A percentile compares a stretch with the other conserved stretches of the same genome.
These are phyloP conservation scores for Mycogone perniciosa DNA, from an alignment of 2,329 filamentous ascomycete genomes.

Conservation along the genomic window DNA sequence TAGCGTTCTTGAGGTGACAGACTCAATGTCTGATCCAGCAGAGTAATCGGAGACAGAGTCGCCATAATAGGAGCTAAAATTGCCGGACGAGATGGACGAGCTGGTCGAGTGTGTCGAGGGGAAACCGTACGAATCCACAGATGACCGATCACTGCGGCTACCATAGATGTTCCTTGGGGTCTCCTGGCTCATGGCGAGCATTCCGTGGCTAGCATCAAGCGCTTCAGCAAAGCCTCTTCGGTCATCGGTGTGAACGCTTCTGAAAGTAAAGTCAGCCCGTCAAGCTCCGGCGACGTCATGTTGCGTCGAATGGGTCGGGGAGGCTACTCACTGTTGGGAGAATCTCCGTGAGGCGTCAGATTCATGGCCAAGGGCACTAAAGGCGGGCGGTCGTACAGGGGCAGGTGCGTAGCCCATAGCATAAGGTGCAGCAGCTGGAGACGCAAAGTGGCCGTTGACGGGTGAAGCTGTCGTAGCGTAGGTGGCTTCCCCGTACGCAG, in stretches of 20 bases:
- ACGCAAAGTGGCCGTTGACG: conserved; percentile 58
- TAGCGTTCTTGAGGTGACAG: conserved; percentile 72
- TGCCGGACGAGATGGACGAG: conserved; percentile 82
- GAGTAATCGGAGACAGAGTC: conserved; percentile 91
- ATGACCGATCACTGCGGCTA: conserved; percentile 58
- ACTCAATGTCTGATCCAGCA: conserved; percentile 77
- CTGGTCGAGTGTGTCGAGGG: conserved; percentile 76
- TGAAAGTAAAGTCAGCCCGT: neutral
- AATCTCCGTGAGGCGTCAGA: conserved; percentile 58
- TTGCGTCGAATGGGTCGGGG: neutral
- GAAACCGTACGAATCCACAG: conserved; percentile 85
- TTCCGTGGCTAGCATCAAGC: conserved; percentile 86
- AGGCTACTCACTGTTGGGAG: conserved; percentile 71
- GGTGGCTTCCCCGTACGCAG: conserved; percentile 63
- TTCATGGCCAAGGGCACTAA: conserved; percentile 48
- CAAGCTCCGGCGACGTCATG: neutral
- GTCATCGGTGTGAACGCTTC: conserved; percentile 42
- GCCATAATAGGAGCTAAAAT: conserved; percentile 77
- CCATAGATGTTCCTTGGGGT: conserved; percentile 88
- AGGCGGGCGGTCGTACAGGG: conserved; percentile 48
- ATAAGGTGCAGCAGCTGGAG: conserved; percentile 63
- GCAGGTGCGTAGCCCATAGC: conserved; percentile 67
- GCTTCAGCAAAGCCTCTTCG: conserved; percentile 76
- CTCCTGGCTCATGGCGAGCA: conserved; percentile 94
- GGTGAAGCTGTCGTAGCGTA: conserved; percentile 64